phyloP scores from a whole-genome alignment of 2,329 filamentous ascomycete species.

The Leptographium flavum region DNA sequence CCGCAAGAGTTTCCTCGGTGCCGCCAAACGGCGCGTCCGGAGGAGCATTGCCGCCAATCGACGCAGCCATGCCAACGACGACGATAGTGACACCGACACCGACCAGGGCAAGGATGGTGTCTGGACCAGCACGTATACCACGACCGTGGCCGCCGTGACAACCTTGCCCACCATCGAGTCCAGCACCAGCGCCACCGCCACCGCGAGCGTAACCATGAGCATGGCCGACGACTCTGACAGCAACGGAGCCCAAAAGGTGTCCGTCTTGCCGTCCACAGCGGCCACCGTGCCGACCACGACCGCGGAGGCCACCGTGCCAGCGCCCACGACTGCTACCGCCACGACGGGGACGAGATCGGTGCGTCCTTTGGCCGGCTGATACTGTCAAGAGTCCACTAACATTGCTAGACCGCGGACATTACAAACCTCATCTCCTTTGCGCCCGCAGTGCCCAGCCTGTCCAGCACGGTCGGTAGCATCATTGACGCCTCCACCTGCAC shows the following conservation, averaged over 20 bases:
- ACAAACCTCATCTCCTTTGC: constrained; percentile 8
- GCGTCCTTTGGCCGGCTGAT: no score
- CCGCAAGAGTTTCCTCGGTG: not conserved
- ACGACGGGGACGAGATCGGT: not conserved
- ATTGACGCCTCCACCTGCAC: not conserved
- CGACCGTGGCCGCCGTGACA: not conserved
- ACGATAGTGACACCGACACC: no score
- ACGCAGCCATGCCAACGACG: not conserved
- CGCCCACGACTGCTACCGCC: not conserved
- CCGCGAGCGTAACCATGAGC: not conserved
- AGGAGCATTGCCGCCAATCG: no score
- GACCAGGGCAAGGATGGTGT: no score
- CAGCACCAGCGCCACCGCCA: not conserved
- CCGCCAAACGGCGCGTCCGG: not conserved
- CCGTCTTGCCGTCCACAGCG: not conserved
- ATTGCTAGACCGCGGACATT: not conserved
- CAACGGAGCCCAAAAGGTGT: constrained; percentile 3
- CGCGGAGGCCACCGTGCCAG: not conserved
- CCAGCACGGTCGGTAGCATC: not conserved
- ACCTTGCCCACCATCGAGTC: not conserved
- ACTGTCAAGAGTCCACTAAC: not conserved
- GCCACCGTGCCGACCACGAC: not conserved
- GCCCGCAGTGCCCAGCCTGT: constrained; percentile 1
- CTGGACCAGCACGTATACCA: not conserved
- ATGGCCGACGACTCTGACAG: not conserved